Evolutionary conservation across 352 stramenopile genomes (phyloP).

Genomic region (Saprolegnia parasitica): DNA sequence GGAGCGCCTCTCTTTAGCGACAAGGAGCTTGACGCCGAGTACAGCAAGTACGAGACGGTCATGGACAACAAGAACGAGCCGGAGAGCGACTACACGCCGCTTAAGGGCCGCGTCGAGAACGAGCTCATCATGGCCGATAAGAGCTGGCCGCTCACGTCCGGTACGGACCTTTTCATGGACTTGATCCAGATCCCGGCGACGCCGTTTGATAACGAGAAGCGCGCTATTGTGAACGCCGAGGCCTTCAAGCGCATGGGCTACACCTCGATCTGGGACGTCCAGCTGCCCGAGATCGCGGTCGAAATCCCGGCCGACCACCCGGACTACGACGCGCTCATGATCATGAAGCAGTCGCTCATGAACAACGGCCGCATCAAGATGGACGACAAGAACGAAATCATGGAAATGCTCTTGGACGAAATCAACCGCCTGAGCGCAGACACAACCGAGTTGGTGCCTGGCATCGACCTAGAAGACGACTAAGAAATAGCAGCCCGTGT

Average conservation of each 20-base stretch:
- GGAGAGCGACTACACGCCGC: slow-evolving; percentile 22
- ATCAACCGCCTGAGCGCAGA: slow-evolving; percentile 76
- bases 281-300: slow-evolving; percentile 71
- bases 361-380: slow-evolving; percentile 86
- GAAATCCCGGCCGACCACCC: slow-evolving; percentile 56
- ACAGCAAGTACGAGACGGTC: slow-evolving; percentile 27
- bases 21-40: slow-evolving; percentile 23
- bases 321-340: slow-evolving; percentile 75
- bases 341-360: slow-evolving; percentile 86
- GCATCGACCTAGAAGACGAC: slow-evolving; percentile 42
- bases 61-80: slow-evolving; percentile 21
- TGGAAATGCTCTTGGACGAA: slow-evolving; percentile 75
- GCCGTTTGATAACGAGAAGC: slow-evolving; percentile 44
- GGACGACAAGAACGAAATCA: slow-evolving; percentile 87
- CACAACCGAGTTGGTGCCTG: slow-evolving; percentile 81
- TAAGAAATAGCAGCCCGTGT: slow-evolving; percentile 15
- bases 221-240: slow-evolving; percentile 63
- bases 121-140: slow-evolving; percentile 86
- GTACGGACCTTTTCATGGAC: slow-evolving; percentile 73
- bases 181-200: slow-evolving; percentile 71
- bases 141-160: slow-evolving; percentile 75
- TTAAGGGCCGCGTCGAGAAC: slow-evolving; percentile 27
- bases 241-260: slow-evolving; percentile 72
- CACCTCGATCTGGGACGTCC: slow-evolving; percentile 62
- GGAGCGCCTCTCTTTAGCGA: slow-evolving; percentile 22